Evolutionary conservation across 108 stramenopile species (phyloP), one percentile per base, ranked within the genome.

Genomic region (Chaetoceros muelleri): DNA sequence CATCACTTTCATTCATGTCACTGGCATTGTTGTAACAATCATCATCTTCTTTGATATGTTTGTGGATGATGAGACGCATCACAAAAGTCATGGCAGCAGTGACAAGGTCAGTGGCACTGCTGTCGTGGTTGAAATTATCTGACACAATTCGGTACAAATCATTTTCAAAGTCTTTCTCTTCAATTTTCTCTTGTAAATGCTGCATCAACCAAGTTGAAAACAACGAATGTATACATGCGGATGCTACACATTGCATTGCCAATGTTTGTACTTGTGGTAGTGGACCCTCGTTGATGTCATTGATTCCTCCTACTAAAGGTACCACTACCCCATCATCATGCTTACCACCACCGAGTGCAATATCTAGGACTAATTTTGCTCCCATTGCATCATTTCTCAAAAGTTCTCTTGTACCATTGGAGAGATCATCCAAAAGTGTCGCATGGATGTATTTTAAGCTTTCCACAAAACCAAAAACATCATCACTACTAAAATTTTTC

Each of bases 1-100:
- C n/a, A n/a, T n/a, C n/a, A n/a, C n/a, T n/a, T n/a, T n/a, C n/a
- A n/a, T n/a, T n/a, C n/a, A n/a, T n/a, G n/a, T n/a, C n/a, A 10
- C 19, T 48, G 30, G 52, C 54, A n/a, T n/a, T n/a, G n/a, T n/a
- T n/a, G 24, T 52, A 25, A 1, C 64, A 61, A 31, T 79, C 52
- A 51, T 79, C 61, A n/a, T 70, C 70, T 46, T 70, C 79, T 46
- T 72, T 65, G 30, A 78, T 72, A 69, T 91, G 79, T 52, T 74
- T 68, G 56, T 87, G 83, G 40, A 87, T 65, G 46, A 87, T 75
- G 1, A 85, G 57, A 10, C 85, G 70, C 10, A 85, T 47, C 52
- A 64, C 68, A 29, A 87, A 57, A n/a, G 85, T 81, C 62, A 88
- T 60, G 24, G 71, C 46, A 21, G 72, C 78, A 20, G 80, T 54